Evolutionary conservation across 2,329 filamentous ascomycete genomes (phyloP).

Genomic region (Pezizomycotina sp.): DNA sequence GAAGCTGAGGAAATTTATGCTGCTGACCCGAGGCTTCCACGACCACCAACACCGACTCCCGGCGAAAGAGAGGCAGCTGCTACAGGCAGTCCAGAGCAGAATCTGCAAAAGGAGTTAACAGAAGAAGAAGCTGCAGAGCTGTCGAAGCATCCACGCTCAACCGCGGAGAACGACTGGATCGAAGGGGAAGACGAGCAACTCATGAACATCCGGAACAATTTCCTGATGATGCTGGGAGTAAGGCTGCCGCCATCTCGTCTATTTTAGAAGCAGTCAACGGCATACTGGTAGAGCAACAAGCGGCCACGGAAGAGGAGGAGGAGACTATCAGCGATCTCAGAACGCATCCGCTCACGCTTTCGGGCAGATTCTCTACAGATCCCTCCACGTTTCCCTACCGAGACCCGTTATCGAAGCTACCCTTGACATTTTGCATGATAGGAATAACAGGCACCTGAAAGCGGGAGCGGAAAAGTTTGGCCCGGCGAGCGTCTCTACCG

Average conservation of each 20-base stretch:
- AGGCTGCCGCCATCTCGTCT: no score
- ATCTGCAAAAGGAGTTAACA: neutral
- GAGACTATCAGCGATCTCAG: conserved; percentile 31
- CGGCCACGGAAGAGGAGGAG: conserved; percentile 28
- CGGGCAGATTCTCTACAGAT: conserved; percentile 56
- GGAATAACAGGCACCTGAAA: conserved; percentile 57
- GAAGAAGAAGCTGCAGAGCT: conserved; percentile 9
- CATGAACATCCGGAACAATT: conserved; percentile 20
- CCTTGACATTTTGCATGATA: conserved; percentile 46
- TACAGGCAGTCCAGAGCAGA: conserved; percentile 12
- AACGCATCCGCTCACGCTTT: conserved; percentile 55
- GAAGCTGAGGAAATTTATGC: conserved; percentile 14
- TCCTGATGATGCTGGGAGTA: conserved; percentile 32
- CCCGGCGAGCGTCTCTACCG: conserved; percentile 61
- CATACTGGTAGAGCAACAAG: conserved; percentile 29
- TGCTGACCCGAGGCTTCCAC: no score
- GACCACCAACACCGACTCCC: neutral
- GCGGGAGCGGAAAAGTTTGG: conserved; percentile 57
- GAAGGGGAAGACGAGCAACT: neutral
- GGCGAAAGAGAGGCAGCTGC: conserved; percentile 25
- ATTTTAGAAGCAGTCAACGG: no score
- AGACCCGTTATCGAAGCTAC: conserved; percentile 55
- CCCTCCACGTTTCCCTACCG: conserved; percentile 62
- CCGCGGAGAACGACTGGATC: conserved; percentile 23
- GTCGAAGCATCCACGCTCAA: conserved; percentile 24